Evolutionary conservation across 768 basidiomycete species (phyloP).

Genomic region (Tricholoma saponaceum): DNA sequence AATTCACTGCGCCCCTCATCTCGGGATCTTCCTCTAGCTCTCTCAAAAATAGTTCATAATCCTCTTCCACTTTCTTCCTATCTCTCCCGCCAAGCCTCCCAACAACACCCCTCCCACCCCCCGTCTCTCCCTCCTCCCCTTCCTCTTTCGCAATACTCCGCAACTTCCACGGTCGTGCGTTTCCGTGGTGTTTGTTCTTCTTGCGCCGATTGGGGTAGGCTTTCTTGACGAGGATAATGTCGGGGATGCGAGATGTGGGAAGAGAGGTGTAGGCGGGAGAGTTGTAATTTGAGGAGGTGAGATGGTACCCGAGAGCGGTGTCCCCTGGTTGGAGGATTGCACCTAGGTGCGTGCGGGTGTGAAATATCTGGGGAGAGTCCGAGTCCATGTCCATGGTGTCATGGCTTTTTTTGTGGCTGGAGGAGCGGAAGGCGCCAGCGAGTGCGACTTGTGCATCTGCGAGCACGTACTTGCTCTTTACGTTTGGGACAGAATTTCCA

Average conservation of each 20-base stretch:
- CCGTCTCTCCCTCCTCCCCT: constrained; percentile 81
- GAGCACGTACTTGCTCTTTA: constrained; percentile 78
- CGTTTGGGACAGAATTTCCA: constrained; percentile 9
- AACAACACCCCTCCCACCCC: constrained; percentile 77
- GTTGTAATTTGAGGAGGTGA: constrained; percentile 91
- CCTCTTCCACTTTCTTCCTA: constrained; percentile 89
- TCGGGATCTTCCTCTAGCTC: constrained; percentile 95
- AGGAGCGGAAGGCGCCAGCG: constrained; percentile 71
- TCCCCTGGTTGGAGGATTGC: constrained; percentile 91
- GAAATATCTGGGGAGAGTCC: constrained; percentile 74
- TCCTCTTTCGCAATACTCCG: constrained; percentile 91
- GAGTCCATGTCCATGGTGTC: constrained; percentile 51
- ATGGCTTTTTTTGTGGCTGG: constrained; percentile 19
- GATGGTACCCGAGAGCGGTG: constrained; percentile 85
- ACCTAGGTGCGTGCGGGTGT: constrained; percentile 96
- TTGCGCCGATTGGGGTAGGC: constrained; percentile 91
- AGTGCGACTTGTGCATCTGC: constrained; percentile 83
- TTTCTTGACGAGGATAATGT: constrained; percentile 93
- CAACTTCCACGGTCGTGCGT: constrained; percentile 77
- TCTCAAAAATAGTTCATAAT: constrained; percentile 93
- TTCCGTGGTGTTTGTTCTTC: constrained; percentile 54
- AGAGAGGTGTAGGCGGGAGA: constrained; percentile 78
- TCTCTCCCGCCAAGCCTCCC: constrained; percentile 89
- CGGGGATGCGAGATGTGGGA: constrained; percentile 67
- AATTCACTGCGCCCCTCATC: constrained; percentile 78